These are phyloP conservation scores for Leishmania lainsoni DNA, from an alignment of 208 protist species.

Conservation along the genomic window DNA sequence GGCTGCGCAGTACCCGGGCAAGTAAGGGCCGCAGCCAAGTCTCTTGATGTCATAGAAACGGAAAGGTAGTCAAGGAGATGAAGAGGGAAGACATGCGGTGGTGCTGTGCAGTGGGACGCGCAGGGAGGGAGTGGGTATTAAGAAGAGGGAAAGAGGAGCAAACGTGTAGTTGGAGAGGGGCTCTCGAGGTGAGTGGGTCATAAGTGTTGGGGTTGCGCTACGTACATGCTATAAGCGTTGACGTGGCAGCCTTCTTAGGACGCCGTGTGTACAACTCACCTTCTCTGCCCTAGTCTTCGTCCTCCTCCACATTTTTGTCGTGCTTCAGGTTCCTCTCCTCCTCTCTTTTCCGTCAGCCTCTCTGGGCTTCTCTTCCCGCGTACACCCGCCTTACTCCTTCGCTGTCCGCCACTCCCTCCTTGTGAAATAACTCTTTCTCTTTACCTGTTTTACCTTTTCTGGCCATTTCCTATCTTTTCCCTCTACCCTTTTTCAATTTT, in stretches of 20 bases:
- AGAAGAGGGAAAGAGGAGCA: background rate
- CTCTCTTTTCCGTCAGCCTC: background rate
- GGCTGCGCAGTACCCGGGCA: conserved; percentile 89
- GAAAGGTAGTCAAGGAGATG: background rate
- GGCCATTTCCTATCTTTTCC: no score
- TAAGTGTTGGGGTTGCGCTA: background rate
- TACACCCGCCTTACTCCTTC: background rate
- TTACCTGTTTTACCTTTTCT: background rate
- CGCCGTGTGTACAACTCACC: no score
- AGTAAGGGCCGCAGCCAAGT: conserved; percentile 41
- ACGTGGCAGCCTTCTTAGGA: background rate
- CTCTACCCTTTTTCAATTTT: no score
- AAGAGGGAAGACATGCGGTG: background rate
- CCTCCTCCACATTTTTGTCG: background rate
- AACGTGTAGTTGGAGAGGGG: background rate
- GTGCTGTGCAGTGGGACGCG: background rate
- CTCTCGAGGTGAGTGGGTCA: background rate
- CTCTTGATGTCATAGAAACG: background rate
- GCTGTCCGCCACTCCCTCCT: background rate
- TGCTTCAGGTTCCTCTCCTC: background rate
- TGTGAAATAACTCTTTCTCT: background rate
- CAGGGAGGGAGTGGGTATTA: background rate
- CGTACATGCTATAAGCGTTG: background rate
- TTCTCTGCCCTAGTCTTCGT: background rate
- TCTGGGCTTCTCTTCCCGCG: background rate